phyloP scores from a whole-genome alignment of 805 yeast species.

The Kockiozyma suomiensis region DNA sequence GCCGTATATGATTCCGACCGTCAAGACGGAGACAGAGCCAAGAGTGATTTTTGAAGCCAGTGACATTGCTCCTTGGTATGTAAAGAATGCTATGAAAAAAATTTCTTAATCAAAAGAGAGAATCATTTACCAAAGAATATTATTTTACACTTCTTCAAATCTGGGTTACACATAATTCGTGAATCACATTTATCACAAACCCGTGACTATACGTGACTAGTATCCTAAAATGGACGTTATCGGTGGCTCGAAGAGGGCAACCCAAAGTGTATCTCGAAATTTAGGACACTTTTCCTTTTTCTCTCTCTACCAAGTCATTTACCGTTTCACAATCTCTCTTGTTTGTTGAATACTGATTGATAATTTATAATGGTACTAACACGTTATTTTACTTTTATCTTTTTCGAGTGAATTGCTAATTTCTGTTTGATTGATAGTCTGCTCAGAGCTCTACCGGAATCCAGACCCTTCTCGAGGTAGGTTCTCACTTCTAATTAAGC shows the following conservation, averaged over 20 bases:
- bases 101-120: not conserved
- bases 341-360: not conserved
- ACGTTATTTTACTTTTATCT: not conserved
- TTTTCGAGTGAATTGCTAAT: not conserved
- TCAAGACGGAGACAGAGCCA: conserved; percentile 12
- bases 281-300: not conserved
- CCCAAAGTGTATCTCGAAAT: conserved; percentile 13
- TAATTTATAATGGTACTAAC: not conserved
- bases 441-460: conserved; percentile 59
- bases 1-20: conserved; percentile 29
- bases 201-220: conserved; percentile 10
- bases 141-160: too few relatives aligned
- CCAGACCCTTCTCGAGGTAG: conserved; percentile 65
- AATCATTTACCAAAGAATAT: too few relatives aligned
- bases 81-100: too few relatives aligned
- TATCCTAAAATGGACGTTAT: conserved; percentile 8
- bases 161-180: too few relatives aligned
- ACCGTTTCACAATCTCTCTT: not conserved
- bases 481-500: conserved; percentile 38
- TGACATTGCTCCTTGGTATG: too few relatives aligned
- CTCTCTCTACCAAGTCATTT: not conserved
- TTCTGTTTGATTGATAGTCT: conserved; percentile 40
- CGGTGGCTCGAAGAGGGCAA: conserved; percentile 3
- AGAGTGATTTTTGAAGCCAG: conserved; percentile 33
- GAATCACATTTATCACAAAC: not conserved